Conservation (phyloP, 805 yeast species). For the Cyberlindnera japonica region DNA sequence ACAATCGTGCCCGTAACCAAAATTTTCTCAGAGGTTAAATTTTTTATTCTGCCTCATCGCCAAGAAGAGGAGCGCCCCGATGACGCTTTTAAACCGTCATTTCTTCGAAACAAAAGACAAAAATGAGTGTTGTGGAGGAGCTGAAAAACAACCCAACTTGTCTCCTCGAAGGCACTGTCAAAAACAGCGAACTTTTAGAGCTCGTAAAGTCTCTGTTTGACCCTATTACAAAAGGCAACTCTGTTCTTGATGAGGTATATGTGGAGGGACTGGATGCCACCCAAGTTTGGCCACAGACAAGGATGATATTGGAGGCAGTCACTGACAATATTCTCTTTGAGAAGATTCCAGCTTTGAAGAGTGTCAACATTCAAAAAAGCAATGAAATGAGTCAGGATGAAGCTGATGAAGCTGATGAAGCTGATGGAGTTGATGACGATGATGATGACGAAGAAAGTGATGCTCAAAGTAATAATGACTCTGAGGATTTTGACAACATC, state of each 20-base stretch:
- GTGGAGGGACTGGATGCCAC: slow-evolving; percentile 84
- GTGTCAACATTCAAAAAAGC: too few relatives aligned
- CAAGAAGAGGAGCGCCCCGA: too few relatives aligned
- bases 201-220: slow-evolving; percentile 25
- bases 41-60: too few relatives aligned
- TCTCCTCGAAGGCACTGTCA: slow-evolving; percentile 9
- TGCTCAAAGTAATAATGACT: slow-evolving; percentile 4
- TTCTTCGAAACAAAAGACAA: neutral
- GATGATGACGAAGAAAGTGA: slow-evolving; percentile 26
- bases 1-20: too few relatives aligned
- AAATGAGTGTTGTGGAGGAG: slow-evolving; percentile 3
- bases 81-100: too few relatives aligned
- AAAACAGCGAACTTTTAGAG: slow-evolving; percentile 10
- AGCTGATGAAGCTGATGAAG: slow-evolving; percentile 16
- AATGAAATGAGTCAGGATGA: slow-evolving; percentile 22
- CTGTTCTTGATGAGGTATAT: slow-evolving; percentile 77
- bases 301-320: slow-evolving; percentile 76
- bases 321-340: slow-evolving; percentile 58
- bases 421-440: slow-evolving; percentile 12
- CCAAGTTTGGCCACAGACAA: slow-evolving; percentile 93
- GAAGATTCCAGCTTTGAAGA: slow-evolving; percentile 49
- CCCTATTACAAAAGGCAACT: slow-evolving; percentile 26
- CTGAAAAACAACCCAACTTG: slow-evolving; percentile 11
- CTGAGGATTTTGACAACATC: slow-evolving; percentile 3
- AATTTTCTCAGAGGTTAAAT: too few relatives aligned